These are phyloP conservation scores for Zancudomyces culisetae DNA, from an alignment of 371 early-diverging fungal species.

Conservation along the genomic window DNA sequence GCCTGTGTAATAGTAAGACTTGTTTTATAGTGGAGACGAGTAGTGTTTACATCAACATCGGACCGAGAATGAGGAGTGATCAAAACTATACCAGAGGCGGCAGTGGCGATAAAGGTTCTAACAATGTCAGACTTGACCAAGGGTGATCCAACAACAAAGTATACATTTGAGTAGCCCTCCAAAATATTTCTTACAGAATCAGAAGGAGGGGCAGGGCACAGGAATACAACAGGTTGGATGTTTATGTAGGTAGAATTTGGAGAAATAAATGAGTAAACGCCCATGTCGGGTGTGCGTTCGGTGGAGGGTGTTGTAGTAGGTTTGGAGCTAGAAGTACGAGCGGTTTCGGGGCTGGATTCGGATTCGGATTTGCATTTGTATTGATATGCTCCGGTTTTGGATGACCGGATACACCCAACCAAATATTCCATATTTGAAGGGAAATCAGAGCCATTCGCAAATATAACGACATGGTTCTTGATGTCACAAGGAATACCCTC, in stretches of 20 bases:
- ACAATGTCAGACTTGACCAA: conserved; percentile 32
- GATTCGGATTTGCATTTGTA: neutral
- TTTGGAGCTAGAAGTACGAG: neutral
- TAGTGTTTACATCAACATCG: neutral
- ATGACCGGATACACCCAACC: conserved; percentile 25
- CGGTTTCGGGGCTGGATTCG: neutral
- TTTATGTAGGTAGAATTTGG: neutral
- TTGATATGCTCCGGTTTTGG: neutral
- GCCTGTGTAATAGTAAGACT: conserved; percentile 7
- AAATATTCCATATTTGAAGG: conserved; percentile 29
- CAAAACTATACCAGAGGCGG: conserved; percentile 31
- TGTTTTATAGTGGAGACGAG: neutral
- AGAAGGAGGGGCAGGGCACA: conserved; percentile 26
- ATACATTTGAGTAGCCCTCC: conserved; percentile 27
- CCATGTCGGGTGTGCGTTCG: neutral
- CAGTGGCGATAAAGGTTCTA: conserved; percentile 30
- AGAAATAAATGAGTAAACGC: neutral
- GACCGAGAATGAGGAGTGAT: conserved; percentile 3
- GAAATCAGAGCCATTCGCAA: conserved; percentile 23
- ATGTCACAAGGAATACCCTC: conserved; percentile 19
- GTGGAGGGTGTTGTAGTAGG: neutral
- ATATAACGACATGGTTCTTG: conserved; percentile 25
- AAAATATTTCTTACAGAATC: conserved; percentile 18
- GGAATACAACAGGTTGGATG: conserved; percentile 32
- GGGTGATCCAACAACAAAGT: conserved; percentile 35